Conservation (phyloP, 805 yeast genomes). For the Cyberlindnera suaveolens region DNA sequence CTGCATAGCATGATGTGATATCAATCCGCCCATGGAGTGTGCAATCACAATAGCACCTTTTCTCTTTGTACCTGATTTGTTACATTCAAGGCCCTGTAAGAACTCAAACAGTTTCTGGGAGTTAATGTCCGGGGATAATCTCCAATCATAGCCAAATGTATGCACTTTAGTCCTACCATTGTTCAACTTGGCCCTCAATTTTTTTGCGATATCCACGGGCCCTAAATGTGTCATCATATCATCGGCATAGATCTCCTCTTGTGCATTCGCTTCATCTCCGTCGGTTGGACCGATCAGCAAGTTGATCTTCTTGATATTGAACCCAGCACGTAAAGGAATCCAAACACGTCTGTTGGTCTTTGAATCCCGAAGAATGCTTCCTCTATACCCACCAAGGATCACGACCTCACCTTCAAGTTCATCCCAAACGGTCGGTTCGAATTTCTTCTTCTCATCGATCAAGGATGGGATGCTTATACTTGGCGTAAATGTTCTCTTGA, state of each 20-base stretch:
- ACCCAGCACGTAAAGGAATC: constrained; percentile 85
- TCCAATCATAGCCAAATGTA: constrained; percentile 93
- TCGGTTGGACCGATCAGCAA: constrained; percentile 65
- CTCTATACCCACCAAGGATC: constrained; percentile 84
- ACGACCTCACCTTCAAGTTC: constrained; percentile 73
- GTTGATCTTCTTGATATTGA: constrained; percentile 64
- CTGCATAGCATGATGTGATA: constrained; percentile 76
- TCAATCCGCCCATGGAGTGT: constrained; percentile 92
- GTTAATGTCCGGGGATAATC: constrained; percentile 58
- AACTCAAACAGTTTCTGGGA: constrained; percentile 46
- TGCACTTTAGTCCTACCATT: constrained; percentile 58
- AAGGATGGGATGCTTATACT: constrained; percentile 27
- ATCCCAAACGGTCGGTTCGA: constrained; percentile 41
- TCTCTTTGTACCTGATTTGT: constrained; percentile 40
- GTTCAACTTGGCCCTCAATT: constrained; percentile 46
- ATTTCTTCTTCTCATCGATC: constrained; percentile 15
- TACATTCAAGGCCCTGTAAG: constrained; percentile 36
- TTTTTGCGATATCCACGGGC: constrained; percentile 73
- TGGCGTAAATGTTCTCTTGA: constrained; percentile 54
- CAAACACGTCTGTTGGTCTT: constrained; percentile 64
- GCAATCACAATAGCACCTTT: constrained; percentile 69
- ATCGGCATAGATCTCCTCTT: constrained; percentile 54
- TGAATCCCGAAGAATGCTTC: constrained; percentile 65
- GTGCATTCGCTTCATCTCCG: constrained; percentile 59
- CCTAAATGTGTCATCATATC: constrained; percentile 80